Percentiles rank a stretch among this genome's conserved stretches.
phyloP scores from a whole-genome alignment of 441 rosid genomes.

The Gossypium laxum region DNA sequence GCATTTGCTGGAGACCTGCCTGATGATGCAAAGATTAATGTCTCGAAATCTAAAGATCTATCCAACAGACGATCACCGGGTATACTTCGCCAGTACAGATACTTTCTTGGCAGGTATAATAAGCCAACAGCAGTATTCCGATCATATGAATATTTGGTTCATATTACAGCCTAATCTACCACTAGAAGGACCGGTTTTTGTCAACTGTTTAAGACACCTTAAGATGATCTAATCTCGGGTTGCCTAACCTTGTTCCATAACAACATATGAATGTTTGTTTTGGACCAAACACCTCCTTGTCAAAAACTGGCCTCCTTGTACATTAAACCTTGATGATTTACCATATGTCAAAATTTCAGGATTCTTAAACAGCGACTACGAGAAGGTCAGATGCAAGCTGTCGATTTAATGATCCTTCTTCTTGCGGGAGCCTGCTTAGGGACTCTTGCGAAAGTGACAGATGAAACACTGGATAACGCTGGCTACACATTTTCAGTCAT shows the following conservation, averaged over 20 bases:
- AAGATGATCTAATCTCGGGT: not conserved
- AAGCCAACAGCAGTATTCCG: not conserved
- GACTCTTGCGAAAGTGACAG: slow-evolving; percentile 54
- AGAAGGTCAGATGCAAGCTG: slow-evolving; percentile 44
- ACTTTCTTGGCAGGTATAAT: slow-evolving; percentile 46
- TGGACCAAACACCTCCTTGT: not conserved
- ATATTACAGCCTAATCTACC: not conserved
- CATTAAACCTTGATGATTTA: not conserved
- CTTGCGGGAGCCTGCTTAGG: slow-evolving; percentile 64
- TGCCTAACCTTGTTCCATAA: not conserved
- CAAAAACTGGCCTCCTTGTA: not conserved
- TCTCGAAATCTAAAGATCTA: slow-evolving; percentile 33
- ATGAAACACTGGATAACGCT: slow-evolving; percentile 42
- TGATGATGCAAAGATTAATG: slow-evolving; percentile 33
- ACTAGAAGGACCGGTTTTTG: not conserved
- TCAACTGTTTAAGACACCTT: not conserved
- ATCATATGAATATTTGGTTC: not conserved
- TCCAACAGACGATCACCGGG: slow-evolving; percentile 44
- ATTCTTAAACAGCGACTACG: slow-evolving; percentile 51
- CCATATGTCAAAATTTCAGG: slow-evolving; percentile 26
- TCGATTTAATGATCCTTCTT: slow-evolving; percentile 44
- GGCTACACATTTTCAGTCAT: slow-evolving; percentile 61
- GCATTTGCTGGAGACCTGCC: slow-evolving; percentile 39
- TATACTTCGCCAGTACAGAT: slow-evolving; percentile 38
- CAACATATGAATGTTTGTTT: too few species aligned